A percentile compares a stretch with the other conserved stretches of the same genome.
Conservation (phyloP, 345 rosid species). For the Luvunga scandens region DNA sequence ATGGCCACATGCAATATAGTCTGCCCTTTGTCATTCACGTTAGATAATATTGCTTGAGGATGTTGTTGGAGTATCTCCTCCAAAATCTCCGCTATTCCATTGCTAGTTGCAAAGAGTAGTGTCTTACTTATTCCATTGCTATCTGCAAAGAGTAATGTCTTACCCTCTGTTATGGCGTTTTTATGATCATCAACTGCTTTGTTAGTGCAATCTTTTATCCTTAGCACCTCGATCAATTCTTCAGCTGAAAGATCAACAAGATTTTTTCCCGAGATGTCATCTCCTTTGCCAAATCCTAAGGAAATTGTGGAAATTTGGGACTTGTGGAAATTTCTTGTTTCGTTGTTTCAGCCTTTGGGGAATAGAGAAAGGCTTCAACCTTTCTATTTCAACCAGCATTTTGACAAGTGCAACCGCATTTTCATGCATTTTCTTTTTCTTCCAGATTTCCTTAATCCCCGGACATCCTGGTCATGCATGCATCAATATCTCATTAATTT, state of each 20-base stretch:
- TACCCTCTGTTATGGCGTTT: no score
- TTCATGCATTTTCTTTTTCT: background rate
- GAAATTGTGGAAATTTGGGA: background rate
- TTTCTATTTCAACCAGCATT: background rate
- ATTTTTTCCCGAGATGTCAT: no score
- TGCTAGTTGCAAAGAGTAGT: background rate
- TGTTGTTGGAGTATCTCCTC: background rate
- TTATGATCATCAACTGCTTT: rapidly evolving
- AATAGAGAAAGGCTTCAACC: no score
- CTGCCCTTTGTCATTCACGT: background rate
- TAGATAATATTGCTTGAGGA: background rate
- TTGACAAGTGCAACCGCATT: background rate
- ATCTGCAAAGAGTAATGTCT: background rate
- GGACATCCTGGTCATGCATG: background rate
- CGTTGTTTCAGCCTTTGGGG: no score
- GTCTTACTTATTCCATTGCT: background rate
- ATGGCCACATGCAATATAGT: background rate
- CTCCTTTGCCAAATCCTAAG: background rate
- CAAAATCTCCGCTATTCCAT: background rate
- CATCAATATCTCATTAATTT: no score
- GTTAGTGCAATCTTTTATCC: background rate
- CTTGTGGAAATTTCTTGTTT: no score
- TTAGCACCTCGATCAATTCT: background rate
- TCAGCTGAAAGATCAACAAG: background rate
- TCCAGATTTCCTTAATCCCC: background rate